A percentile compares a stretch with the other conserved stretches of the same genome.
Evolutionary conservation across 2,329 filamentous ascomycete genomes (phyloP).

Genomic region (Arthrobotrys entomopaga): DNA sequence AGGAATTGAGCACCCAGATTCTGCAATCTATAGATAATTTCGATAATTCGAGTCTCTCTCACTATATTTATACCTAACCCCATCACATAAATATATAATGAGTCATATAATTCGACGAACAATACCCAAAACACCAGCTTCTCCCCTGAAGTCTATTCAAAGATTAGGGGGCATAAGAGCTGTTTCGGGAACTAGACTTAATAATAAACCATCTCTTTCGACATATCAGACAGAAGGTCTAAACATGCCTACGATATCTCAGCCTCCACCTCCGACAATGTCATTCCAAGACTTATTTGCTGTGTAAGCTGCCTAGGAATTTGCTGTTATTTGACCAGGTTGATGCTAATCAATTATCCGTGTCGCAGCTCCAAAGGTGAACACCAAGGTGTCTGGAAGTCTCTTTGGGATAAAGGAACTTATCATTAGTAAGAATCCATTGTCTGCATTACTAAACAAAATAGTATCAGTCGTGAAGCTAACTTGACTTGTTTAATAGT

Average conservation of each 20-base stretch:
- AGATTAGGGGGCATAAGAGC: slow-evolving; percentile 7
- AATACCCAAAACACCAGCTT: slow-evolving; percentile 15
- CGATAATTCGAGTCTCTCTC: neutral
- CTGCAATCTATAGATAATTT: slow-evolving; percentile 3
- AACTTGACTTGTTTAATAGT: slow-evolving; percentile 19
- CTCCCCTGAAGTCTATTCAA: slow-evolving; percentile 17
- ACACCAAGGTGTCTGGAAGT: slow-evolving; percentile 37
- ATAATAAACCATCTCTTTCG: slow-evolving; percentile 35
- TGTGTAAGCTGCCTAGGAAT: slow-evolving; percentile 7
- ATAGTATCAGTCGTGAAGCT: neutral
- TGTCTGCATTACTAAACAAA: no score
- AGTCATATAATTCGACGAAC: slow-evolving; percentile 22
- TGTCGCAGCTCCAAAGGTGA: slow-evolving; percentile 29
- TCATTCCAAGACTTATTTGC: slow-evolving; percentile 44
- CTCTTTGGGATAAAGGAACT: slow-evolving; percentile 39
- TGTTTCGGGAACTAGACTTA: slow-evolving; percentile 28
- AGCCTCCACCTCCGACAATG: slow-evolving; percentile 20
- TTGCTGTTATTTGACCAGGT: neutral
- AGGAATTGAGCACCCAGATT: neutral
- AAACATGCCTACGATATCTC: slow-evolving; percentile 15
- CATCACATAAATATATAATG: slow-evolving; percentile 17
- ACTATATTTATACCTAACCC: neutral
- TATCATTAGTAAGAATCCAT: slow-evolving; percentile 41
- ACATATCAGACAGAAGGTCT: slow-evolving; percentile 17
- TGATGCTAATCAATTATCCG: neutral